A percentile compares a stretch with the other conserved stretches of the same genome.
These are phyloP conservation scores for Beauveria pseudobassiana DNA, from an alignment of 2,329 filamentous ascomycete species.

Conservation along the genomic window DNA sequence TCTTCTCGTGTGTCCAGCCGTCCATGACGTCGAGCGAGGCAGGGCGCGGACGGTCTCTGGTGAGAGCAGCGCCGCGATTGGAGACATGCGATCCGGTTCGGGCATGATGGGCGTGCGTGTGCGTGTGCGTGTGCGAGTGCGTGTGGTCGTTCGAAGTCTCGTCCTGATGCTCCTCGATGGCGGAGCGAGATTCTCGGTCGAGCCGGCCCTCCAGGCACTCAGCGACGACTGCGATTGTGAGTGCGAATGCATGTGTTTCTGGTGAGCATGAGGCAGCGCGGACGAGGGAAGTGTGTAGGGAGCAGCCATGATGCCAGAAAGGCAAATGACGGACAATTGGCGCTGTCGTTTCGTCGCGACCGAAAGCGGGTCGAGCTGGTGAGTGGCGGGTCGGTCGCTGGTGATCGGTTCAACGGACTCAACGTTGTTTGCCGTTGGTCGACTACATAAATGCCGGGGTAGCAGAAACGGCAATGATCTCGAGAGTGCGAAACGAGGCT, in stretches of 20 bases:
- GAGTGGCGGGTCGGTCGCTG: slow-evolving; percentile 6
- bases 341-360: slow-evolving; percentile 11
- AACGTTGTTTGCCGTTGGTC: neutral
- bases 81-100: slow-evolving; percentile 25
- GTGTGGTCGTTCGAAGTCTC: slow-evolving; percentile 22
- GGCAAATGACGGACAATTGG: neutral
- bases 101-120: slow-evolving; percentile 20
- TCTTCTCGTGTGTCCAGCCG: slow-evolving; percentile 35
- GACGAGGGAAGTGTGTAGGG: slow-evolving; percentile 48
- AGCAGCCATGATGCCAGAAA: slow-evolving; percentile 35
- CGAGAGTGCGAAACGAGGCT: neutral
- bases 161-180: slow-evolving; percentile 24
- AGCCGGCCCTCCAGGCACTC: slow-evolving; percentile 29
- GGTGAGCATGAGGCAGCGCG: slow-evolving; percentile 40
- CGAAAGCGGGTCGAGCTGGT: slow-evolving; percentile 7
- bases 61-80: slow-evolving; percentile 20
- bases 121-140: slow-evolving; percentile 18
- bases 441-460: neutral
- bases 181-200: slow-evolving; percentile 24
- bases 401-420: neutral
- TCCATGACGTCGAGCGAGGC: slow-evolving; percentile 26
- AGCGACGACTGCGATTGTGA: slow-evolving; percentile 32
- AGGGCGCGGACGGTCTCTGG: slow-evolving; percentile 25
- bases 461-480: neutral
- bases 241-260: slow-evolving; percentile 34